These are phyloP conservation scores for Elsinoe arachidis DNA, from an alignment of 2,329 filamentous ascomycete species.

Conservation along the genomic window DNA sequence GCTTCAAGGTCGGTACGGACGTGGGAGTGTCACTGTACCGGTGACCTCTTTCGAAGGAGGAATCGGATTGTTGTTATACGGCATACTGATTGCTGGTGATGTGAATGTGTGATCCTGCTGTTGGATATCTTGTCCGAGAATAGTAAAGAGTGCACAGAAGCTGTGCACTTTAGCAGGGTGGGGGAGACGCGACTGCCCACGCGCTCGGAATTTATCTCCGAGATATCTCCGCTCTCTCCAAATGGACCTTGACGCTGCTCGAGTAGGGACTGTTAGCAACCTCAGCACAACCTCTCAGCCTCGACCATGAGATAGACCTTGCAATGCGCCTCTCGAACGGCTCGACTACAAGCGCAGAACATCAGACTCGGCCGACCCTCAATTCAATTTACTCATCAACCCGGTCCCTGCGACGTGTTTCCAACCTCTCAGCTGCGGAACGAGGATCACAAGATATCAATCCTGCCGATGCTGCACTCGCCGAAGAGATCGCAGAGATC, in stretches of 20 bases:
- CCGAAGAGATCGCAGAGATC: slow-evolving; percentile 94
- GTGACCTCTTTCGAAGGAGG: slow-evolving; percentile 72
- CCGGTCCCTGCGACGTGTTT: slow-evolving; percentile 54
- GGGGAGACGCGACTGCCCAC: not conserved
- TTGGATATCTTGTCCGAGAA: not conserved
- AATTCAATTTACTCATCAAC: slow-evolving; percentile 38
- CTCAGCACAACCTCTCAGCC: not conserved
- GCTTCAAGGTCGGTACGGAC: slow-evolving; percentile 45
- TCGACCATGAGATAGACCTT: not conserved
- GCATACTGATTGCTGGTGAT: slow-evolving; percentile 50
- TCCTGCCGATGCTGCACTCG: slow-evolving; percentile 61
- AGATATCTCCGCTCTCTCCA: not conserved
- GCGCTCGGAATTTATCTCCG: slow-evolving; percentile 5
- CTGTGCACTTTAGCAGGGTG: not conserved
- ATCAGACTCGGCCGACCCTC: slow-evolving; percentile 36
- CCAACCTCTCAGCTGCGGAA: slow-evolving; percentile 55
- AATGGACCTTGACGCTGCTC: not conserved
- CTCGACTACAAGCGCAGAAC: slow-evolving; percentile 16
- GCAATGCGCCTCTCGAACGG: slow-evolving; percentile 8
- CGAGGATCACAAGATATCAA: slow-evolving; percentile 49
- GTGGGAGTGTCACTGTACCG: slow-evolving; percentile 73
- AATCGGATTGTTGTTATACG: slow-evolving; percentile 81
- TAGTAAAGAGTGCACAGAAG: too few species aligned
- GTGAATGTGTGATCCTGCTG: not conserved
- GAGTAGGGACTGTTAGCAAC: not conserved